Evolutionary conservation across 2,329 filamentous ascomycete species (phyloP).

Genomic region (Xylariaceae sp.): DNA sequence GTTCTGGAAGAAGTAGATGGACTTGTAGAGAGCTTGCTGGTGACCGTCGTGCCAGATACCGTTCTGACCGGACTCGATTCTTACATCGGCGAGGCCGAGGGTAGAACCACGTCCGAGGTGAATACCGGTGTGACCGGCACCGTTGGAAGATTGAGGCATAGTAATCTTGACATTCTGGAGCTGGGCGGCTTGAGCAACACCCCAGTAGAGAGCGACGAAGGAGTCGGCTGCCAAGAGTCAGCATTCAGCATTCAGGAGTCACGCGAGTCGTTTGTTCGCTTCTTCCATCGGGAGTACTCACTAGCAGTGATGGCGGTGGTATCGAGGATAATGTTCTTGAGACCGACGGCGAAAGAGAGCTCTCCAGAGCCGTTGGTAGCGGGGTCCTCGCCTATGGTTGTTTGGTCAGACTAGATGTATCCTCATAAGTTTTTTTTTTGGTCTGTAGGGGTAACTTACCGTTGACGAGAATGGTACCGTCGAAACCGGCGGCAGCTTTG

Average conservation of each 20-base stretch:
- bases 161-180: conserved; percentile 40
- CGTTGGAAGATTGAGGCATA: conserved; percentile 34
- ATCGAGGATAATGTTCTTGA: conserved; percentile 42
- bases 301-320: conserved; percentile 35
- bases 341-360: conserved; percentile 38
- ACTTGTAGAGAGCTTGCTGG: conserved; percentile 41
- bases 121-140: conserved; percentile 39
- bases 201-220: conserved; percentile 40
- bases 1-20: conserved; percentile 40
- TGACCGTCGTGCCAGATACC: conserved; percentile 40
- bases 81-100: conserved; percentile 37
- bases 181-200: conserved; percentile 40
- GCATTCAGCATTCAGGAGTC: background rate
- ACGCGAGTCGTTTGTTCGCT: background rate
- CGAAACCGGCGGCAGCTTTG: conserved; percentile 36
- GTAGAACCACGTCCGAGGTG: conserved; percentile 38
- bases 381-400: conserved; percentile 32
- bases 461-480: conserved; percentile 31
- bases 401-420: conserved; percentile 12
- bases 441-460: conserved; percentile 21
- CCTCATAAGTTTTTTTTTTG: background rate
- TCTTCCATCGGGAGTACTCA: conserved; percentile 8
- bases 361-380: conserved; percentile 32
- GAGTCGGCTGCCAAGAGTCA: conserved; percentile 24
- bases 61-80: conserved; percentile 38